Evolutionary conservation across 371 early-diverging fungal genomes (phyloP).

Genomic region (Batkoa obscura): DNA sequence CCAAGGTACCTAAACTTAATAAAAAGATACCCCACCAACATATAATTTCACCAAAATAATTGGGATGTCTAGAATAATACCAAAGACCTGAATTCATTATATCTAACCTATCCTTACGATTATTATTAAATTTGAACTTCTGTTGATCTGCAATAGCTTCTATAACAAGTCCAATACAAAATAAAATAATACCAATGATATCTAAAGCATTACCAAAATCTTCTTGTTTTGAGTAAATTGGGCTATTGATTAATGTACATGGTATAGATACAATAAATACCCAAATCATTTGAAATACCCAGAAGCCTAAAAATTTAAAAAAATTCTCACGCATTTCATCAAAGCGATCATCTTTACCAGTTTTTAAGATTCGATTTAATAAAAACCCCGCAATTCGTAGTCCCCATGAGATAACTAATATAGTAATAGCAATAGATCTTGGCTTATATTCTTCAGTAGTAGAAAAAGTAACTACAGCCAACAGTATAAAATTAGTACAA

Average conservation of each 20-base stretch:
- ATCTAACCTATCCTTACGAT: background rate
- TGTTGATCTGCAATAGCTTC: background rate
- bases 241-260: conserved; percentile 7
- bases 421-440: conserved; percentile 4
- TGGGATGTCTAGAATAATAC: conserved; percentile 9
- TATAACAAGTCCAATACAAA: background rate
- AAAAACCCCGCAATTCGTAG: conserved; percentile 6
- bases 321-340: conserved; percentile 7
- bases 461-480: conserved; percentile 6
- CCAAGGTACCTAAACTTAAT: no score
- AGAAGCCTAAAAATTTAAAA: conserved; percentile 5
- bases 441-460: background rate
- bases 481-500: conserved; percentile 4
- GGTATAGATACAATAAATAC: conserved; percentile 7
- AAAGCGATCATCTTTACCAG: conserved; percentile 8
- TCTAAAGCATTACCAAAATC: conserved; percentile 8
- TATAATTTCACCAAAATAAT: conserved; percentile 8
- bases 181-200: background rate
- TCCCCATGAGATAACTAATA: conserved; percentile 6
- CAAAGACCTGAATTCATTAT: conserved; percentile 7
- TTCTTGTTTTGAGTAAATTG: background rate
- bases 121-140: conserved; percentile 1
- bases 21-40: background rate
- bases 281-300: conserved; percentile 9
- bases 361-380: conserved; percentile 8